A percentile compares a stretch with the other conserved stretches of the same genome.
These are phyloP conservation scores for Acanthamoeba lenticulata DNA, from an alignment of 208 protist genomes.

Conservation along the genomic window DNA sequence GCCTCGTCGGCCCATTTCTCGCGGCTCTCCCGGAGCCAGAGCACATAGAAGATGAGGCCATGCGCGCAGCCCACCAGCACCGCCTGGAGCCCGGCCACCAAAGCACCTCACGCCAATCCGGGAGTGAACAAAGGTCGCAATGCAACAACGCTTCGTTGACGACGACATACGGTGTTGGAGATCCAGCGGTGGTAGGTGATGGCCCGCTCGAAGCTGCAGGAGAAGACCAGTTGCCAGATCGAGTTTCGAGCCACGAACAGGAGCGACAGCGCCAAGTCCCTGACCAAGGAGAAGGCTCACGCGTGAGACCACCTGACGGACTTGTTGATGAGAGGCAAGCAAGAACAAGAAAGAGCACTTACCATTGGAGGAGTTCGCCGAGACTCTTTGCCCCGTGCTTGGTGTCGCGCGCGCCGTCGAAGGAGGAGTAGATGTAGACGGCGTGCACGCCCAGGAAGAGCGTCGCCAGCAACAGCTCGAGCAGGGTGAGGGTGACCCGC, in stretches of 20 bases:
- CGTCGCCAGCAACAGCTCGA: neutral
- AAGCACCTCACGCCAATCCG: no score
- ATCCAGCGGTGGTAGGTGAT: neutral
- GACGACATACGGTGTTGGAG: neutral
- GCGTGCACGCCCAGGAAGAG: neutral
- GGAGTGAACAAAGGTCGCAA: no score
- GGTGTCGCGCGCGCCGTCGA: neutral
- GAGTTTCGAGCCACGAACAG: slow-evolving; percentile 17
- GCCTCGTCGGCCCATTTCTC: neutral
- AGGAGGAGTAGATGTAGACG: neutral
- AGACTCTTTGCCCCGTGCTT: neutral
- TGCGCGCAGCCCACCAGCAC: neutral
- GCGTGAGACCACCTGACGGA: neutral
- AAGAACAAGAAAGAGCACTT: neutral
- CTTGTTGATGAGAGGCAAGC: neutral
- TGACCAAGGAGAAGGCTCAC: neutral
- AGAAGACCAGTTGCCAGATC: neutral
- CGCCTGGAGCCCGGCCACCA: neutral
- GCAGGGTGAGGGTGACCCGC: neutral
- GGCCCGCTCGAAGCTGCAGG: neutral
- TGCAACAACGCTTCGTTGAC: no score
- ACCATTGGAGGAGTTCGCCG: neutral
- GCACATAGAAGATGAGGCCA: neutral
- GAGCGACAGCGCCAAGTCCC: neutral
- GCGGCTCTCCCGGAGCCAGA: neutral